Base-by-base conservation (phyloP, 2,329 filamentous ascomycete species). In the Monosporascus sp. region DNA sequence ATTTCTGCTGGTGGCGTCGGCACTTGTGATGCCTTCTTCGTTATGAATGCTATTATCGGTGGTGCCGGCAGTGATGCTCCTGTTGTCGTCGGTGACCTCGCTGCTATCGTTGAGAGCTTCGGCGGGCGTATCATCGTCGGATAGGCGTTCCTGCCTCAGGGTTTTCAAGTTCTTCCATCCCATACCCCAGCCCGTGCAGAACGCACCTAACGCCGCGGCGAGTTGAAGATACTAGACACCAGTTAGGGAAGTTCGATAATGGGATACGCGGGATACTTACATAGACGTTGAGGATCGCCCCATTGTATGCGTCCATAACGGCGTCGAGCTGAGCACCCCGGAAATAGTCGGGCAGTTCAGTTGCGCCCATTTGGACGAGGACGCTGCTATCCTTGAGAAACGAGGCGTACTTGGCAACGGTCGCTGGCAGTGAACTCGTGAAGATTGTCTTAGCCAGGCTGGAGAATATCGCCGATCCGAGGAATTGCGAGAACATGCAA, bases 381-480 rank as follows among this genome's bases (percentile, higher is more conserved):
- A 62, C 46, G 7, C 57, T 47, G 1, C 70, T 61, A 48, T 75
- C 63, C 14, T 46, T 46, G 18, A 77, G 59, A 1, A 60, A 64
- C 0, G 70, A 69, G 1, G 70, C 74, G 39, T 72, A 66, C 37
- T 67, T 68, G 1, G 70, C 68, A 2, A 82, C 66, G 42, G 75
- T 64, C 8, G 65, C 60, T 15, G 71, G 55, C 11, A 82, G 65
- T 2, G 68, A 73, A 50, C 79, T 78, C 38, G 71, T 70, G 60
- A 83, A 81, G 46, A 81, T 72, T 50, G 77, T 76, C 60, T 82
- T 75, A 2, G 75, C 76, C 24, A 82, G 69, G 0, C 71, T 70
- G 34, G 81, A 71, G 42, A 74, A 71, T 45, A 82, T 65, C 2
- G 79, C 74, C 2, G 76, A 76, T 15, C 78, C 78, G 0, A 82